Conservation (phyloP, 495 filamentous ascomycete species). For the Xylaria telfairii region DNA sequence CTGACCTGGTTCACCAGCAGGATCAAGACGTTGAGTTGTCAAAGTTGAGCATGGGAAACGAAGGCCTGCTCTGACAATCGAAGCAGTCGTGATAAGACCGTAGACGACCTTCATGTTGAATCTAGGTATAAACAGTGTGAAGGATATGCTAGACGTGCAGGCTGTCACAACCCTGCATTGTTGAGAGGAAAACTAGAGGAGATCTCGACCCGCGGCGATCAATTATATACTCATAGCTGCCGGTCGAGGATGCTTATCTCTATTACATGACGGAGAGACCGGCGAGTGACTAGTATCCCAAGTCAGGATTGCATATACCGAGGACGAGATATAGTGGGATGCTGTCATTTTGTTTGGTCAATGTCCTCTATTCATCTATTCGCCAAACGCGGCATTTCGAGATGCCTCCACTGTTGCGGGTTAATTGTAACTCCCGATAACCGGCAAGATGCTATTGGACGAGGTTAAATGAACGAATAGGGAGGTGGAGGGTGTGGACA, state of each 20-base stretch:
- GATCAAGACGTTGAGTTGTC: slow-evolving; percentile 56
- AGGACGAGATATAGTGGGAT: too few relatives aligned
- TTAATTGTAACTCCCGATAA: neutral
- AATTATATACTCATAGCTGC: too few relatives aligned
- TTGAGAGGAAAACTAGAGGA: neutral
- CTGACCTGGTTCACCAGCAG: slow-evolving; percentile 54
- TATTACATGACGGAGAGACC: too few relatives aligned
- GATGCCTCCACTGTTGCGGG: neutral
- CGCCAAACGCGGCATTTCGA: neutral
- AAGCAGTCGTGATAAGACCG: slow-evolving; percentile 42
- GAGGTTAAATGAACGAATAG: neutral
- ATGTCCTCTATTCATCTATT: neutral
- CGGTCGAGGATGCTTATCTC: too few relatives aligned
- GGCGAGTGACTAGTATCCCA: too few relatives aligned
- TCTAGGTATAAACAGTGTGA: neutral
- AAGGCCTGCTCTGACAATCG: slow-evolving; percentile 51
- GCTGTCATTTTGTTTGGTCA: neutral
- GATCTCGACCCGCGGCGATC: too few relatives aligned
- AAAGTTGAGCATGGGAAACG: slow-evolving; percentile 58
- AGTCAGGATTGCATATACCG: too few relatives aligned
- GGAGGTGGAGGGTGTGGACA: neutral
- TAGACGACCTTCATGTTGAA: slow-evolving; percentile 52
- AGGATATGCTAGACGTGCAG: neutral
- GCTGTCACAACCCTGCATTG: neutral
- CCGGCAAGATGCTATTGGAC: slow-evolving; percentile 14